phyloP scores from a whole-genome alignment of 2,329 filamentous ascomycete genomes.

The Pestalotiopsis sp. region DNA sequence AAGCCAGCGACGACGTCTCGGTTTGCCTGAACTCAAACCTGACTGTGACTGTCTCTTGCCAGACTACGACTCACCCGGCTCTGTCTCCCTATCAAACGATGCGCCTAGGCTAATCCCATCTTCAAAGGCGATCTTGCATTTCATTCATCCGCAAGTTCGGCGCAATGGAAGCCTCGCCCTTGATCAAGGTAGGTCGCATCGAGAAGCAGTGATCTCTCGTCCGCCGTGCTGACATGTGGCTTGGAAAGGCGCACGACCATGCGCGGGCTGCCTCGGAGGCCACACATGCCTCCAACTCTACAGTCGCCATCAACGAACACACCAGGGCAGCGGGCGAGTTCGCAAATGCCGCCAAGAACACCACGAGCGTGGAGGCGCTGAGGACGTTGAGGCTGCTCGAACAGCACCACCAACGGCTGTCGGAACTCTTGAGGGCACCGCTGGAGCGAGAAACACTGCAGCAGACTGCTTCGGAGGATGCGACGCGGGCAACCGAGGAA shows the following conservation, averaged over 20 bases:
- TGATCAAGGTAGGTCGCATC: conserved; percentile 60
- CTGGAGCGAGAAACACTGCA: conserved; percentile 51
- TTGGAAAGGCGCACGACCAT: conserved; percentile 79
- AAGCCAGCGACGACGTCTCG: background rate
- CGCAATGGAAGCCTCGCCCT: conserved; percentile 69
- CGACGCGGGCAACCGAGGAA: conserved; percentile 36
- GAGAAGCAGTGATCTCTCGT: background rate
- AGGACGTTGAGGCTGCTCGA: conserved; percentile 85
- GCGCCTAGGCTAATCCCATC: background rate
- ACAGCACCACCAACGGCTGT: conserved; percentile 82
- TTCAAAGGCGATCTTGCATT: background rate
- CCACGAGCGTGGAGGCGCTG: conserved; percentile 71
- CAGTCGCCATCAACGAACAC: conserved; percentile 85
- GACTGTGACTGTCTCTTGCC: background rate
- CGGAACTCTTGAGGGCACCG: conserved; percentile 77
- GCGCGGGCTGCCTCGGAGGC: conserved; percentile 82
- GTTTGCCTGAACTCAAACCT: background rate
- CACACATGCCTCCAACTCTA: conserved; percentile 73
- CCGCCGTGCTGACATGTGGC: background rate
- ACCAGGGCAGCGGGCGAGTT: conserved; percentile 88
- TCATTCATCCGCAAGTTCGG: background rate
- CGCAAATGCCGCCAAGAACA: conserved; percentile 76
- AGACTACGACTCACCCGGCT: background rate
- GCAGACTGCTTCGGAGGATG: conserved; percentile 35
- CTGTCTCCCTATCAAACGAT: background rate